Evolutionary conservation across 2,329 filamentous ascomycete species (phyloP).

Genomic region (Fusarium musae): DNA sequence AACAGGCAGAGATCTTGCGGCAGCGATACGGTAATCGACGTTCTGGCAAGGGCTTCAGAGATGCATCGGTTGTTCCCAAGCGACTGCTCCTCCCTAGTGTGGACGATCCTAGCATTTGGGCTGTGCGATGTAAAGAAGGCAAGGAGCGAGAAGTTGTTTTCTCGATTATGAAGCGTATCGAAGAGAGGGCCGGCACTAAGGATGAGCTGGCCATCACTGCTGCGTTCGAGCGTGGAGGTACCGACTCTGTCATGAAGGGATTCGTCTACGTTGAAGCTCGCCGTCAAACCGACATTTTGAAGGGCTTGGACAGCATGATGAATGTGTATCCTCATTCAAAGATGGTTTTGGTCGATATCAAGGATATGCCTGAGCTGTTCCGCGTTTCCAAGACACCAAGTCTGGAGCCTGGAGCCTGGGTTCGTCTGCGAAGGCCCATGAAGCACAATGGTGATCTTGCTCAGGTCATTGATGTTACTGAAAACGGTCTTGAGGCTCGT

Average conservation of each 20-base stretch:
- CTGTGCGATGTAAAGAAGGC: constrained; percentile 89
- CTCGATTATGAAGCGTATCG: constrained; percentile 86
- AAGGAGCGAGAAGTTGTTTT: constrained; percentile 94
- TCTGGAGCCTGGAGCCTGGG: constrained; percentile 89
- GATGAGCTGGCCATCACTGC: constrained; percentile 87
- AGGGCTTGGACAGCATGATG: constrained; percentile 83
- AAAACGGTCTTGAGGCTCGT: constrained; percentile 88
- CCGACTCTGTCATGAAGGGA: constrained; percentile 85
- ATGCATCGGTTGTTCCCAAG: constrained; percentile 84
- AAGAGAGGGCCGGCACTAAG: constrained; percentile 81
- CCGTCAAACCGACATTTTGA: constrained; percentile 85
- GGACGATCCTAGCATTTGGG: constrained; percentile 96
- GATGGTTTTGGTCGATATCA: constrained; percentile 90
- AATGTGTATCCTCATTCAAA: constrained; percentile 91
- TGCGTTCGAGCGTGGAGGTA: constrained; percentile 87
- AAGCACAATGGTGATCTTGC: constrained; percentile 91
- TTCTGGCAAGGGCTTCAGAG: constrained; percentile 70
- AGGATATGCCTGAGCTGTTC: constrained; percentile 97
- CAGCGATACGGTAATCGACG: constrained; percentile 88
- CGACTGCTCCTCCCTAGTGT: constrained; percentile 90
- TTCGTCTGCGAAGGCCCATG: constrained; percentile 82
- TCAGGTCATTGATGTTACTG: constrained; percentile 90
- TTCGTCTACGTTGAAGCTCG: constrained; percentile 96
- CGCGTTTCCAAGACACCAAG: constrained; percentile 87
- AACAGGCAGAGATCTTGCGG: constrained; percentile 86